phyloP scores from a whole-genome alignment of 345 rosid genomes.

The Dipteronia dyeriana region DNA sequence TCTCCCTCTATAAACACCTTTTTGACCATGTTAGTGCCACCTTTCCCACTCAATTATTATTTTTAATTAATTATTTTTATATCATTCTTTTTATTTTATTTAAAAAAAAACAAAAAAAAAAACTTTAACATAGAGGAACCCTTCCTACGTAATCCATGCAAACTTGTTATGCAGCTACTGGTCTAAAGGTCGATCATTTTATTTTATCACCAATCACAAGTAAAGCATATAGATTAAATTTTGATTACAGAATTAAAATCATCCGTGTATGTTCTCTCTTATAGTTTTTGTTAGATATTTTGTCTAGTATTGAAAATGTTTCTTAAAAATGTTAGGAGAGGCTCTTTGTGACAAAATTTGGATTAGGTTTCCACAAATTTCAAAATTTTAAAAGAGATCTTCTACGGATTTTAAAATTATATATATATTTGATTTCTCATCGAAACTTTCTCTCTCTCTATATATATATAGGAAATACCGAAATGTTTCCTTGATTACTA shows the following conservation, averaged over 20 bases:
- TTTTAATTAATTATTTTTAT: neutral
- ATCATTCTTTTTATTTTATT: too few species aligned
- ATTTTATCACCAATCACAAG: neutral
- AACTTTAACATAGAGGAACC: slow-evolving; percentile 5
- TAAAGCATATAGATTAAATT: too few species aligned
- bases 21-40: slow-evolving; percentile 60
- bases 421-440: too few species aligned
- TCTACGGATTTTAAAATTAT: too few species aligned
- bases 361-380: neutral
- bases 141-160: slow-evolving; percentile 37
- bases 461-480: too few species aligned
- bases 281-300: too few species aligned
- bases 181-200: neutral
- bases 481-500: neutral
- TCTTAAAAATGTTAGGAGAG: neutral
- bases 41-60: slow-evolving; percentile 31
- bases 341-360: neutral
- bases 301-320: neutral
- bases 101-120: too few species aligned
- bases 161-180: slow-evolving; percentile 35
- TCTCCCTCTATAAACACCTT: slow-evolving; percentile 17
- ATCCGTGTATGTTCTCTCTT: neutral
- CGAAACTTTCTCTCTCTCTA: too few species aligned
- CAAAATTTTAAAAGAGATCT: too few species aligned
- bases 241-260: neutral